A percentile compares a stretch with the other conserved stretches of the same genome.
phyloP scores from a whole-genome alignment of 2,329 filamentous ascomycete species.

The Amesomyces nigricolor region DNA sequence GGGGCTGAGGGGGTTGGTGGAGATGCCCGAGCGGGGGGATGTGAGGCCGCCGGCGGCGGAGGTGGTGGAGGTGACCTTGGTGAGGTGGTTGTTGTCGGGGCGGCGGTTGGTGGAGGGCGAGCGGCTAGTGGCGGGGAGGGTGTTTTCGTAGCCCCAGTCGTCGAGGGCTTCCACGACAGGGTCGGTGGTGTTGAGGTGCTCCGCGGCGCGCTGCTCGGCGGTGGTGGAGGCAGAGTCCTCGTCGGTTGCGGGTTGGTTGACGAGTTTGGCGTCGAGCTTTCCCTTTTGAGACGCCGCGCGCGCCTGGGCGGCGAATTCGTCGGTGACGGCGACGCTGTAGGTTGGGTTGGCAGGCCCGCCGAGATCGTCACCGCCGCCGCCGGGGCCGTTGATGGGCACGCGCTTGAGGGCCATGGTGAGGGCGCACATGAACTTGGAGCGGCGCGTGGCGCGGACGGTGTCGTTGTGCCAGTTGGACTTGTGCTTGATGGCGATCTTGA shows the following conservation, averaged over 20 bases:
- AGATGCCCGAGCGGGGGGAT: conserved; percentile 11
- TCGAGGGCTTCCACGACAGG: conserved; percentile 32
- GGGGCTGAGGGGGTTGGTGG: conserved; percentile 13
- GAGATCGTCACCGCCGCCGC: conserved; percentile 58
- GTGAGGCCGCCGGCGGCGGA: conserved; percentile 33
- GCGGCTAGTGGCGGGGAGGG: conserved; percentile 26
- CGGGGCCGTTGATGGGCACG: conserved; percentile 79
- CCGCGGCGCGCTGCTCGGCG: conserved; percentile 41
- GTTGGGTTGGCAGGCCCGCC: conserved; percentile 68
- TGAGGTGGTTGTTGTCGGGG: conserved; percentile 26
- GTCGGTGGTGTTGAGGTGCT: conserved; percentile 40
- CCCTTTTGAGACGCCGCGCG: conserved; percentile 53
- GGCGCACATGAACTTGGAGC: conserved; percentile 96
- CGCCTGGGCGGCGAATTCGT: conserved; percentile 59
- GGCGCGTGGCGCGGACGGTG: conserved; percentile 67
- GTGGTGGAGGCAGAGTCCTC: conserved; percentile 24
- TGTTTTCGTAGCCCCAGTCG: conserved; percentile 37
- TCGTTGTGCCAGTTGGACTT: conserved; percentile 94
- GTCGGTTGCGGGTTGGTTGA: conserved; percentile 11
- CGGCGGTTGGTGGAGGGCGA: conserved; percentile 32
- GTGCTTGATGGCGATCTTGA: conserved; percentile 80
- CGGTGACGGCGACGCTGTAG: conserved; percentile 72
- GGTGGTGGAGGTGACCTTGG: conserved; percentile 15
- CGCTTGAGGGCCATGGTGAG: conserved; percentile 78
- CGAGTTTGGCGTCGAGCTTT: conserved; percentile 48